Base-by-base conservation (phyloP, 164 flowering plant species). In the Vitis rotundifolia region DNA sequence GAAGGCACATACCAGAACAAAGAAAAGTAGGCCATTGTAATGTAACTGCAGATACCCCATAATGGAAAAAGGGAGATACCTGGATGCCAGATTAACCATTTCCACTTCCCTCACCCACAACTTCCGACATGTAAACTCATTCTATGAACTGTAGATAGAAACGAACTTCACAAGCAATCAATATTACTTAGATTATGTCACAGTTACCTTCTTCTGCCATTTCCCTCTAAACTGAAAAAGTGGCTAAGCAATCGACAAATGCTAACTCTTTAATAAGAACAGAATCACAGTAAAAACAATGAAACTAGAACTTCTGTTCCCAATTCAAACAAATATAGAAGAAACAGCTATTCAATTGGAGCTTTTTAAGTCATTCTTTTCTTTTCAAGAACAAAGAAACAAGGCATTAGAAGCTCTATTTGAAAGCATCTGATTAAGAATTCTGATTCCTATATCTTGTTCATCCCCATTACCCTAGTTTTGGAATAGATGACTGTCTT, bases 401-500 rank as follows among this genome's bases (percentile, higher is more conserved):
- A 53, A 53, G 56, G 56, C 6, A 53, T 53, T n/a, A 13, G 44
- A 13, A 13, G 16, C 56, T 53, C n/a, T 53, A 57, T 57, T 57
- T 18, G 59, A 37, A 37, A 31, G 2, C 16, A 63, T 6, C 9
- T 3, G 37, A 3, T 54, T 3, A 59, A 28, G 55, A 49, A 48
- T 19, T 48, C 7, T 67, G 48, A 6, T 31, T 53, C 61, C 5
- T 11, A 53, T 50, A 9, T 3, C 8, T 14, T 37, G 9, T 53
- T 60, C 5, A 48, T 3, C 13, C 37, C 13, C 47, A 28, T 55
- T 29, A 11, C 59, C 53, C 73, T 68, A 71, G 61, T 66, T 66
- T 15, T 61, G 76, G 71, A 68, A 66, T 1, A 64, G 47, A 64
- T 7, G 13, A 63, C 66, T 54, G 6, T 71, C 74, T 51, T 47